phyloP scores from a whole-genome alignment of 2,329 filamentous ascomycete genomes.

The Teratosphaeria gauchensis region DNA sequence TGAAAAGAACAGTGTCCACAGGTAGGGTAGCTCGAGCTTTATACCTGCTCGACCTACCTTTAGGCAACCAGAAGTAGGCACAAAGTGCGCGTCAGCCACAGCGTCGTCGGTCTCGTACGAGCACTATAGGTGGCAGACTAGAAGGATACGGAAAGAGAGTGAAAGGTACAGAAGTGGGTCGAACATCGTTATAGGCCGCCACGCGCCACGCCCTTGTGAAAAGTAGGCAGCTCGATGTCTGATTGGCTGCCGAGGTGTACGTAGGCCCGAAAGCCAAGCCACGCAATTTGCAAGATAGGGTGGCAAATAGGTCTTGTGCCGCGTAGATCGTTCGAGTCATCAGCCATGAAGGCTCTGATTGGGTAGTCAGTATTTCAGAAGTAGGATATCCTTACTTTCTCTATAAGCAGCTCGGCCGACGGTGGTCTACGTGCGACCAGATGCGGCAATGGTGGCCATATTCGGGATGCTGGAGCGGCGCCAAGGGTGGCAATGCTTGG shows the following conservation, averaged over 20 bases:
- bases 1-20: background rate
- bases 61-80: constrained; percentile 4
- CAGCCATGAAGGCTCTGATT: background rate
- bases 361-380: background rate
- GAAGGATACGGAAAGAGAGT: background rate
- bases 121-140: background rate
- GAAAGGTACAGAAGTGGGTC: constrained; percentile 3
- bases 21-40: background rate
- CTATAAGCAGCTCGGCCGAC: background rate
- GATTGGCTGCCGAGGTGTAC: background rate
- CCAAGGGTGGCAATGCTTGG: background rate
- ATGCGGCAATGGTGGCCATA: background rate
- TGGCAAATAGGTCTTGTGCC: background rate
- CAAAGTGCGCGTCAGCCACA: constrained; percentile 1
- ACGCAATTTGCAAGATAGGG: background rate
- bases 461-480: background rate
- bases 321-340: background rate
- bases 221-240: background rate
- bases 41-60: constrained; percentile 1
- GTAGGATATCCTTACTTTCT: background rate
- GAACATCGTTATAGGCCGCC: background rate
- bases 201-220: background rate
- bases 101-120: background rate
- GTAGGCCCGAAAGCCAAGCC: background rate
- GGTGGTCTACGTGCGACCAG: background rate